Evolutionary conservation across 495 filamentous ascomycete species (phyloP).

Genomic region (Hypoxylon fuscum): DNA sequence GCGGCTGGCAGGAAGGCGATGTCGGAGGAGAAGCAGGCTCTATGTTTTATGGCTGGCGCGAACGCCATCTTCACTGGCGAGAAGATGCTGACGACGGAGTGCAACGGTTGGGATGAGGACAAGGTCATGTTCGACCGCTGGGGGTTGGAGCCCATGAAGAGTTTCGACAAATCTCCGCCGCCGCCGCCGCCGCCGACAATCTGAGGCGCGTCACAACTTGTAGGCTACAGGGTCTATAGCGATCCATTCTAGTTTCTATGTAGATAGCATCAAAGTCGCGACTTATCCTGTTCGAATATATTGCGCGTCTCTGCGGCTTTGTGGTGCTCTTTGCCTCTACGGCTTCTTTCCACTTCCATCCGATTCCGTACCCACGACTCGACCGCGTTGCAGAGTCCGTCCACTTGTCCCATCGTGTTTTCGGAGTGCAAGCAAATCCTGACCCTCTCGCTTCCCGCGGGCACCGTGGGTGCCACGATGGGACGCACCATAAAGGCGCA

Average conservation of each 20-base stretch:
- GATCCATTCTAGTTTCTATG: background rate
- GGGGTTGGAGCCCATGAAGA: slow-evolving; percentile 71
- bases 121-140: slow-evolving; percentile 78
- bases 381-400: slow-evolving; percentile 52
- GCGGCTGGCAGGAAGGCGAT: slow-evolving; percentile 82
- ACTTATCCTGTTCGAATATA: slow-evolving; percentile 18
- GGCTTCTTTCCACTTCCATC: background rate
- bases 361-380: slow-evolving; percentile 49
- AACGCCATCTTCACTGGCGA: slow-evolving; percentile 92
- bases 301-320: background rate
- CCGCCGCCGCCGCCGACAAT: slow-evolving; percentile 17
- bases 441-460: slow-evolving; percentile 58
- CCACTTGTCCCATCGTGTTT: slow-evolving; percentile 58
- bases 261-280: slow-evolving; percentile 13
- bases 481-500: slow-evolving; percentile 61
- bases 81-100: slow-evolving; percentile 90
- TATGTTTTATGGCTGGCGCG: slow-evolving; percentile 85
- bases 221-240: background rate
- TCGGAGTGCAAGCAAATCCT: slow-evolving; percentile 64
- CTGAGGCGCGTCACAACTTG: background rate
- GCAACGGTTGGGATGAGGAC: slow-evolving; percentile 89
- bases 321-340: background rate
- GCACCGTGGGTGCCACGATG: slow-evolving; percentile 66
- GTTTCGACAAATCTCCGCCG: slow-evolving; percentile 46
- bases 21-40: slow-evolving; percentile 81